Evolutionary conservation across 2,329 filamentous ascomycete genomes (phyloP), one percentile per base, ranked within the genome.

Genomic region (Fusarium sp.): DNA sequence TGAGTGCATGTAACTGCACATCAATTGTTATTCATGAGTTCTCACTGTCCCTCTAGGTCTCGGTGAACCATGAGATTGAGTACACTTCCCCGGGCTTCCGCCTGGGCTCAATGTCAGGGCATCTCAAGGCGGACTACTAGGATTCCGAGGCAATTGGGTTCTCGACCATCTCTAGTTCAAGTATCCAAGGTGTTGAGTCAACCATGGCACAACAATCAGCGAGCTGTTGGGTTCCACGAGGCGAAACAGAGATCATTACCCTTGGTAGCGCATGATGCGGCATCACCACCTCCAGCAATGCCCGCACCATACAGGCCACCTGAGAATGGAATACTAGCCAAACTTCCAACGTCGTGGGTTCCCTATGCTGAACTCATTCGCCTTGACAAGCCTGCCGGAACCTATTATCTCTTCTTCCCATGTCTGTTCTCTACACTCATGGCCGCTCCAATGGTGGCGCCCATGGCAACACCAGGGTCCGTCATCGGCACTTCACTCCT

Each of bases 351-450:
- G 22, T 89, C 92, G 64, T 91, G 91, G 87, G 87, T 96, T 4
- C 94, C 94, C 1, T 97, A 96, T 79, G 94, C 91, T 57, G 94
- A 97, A 80, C 89, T 97, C 16, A 89, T 93, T 78, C 92, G 95
- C 58, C 86, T 97, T 57, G 92, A 96, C 82, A 96, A 94, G 78
- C 94, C 94, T 1, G 88, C 91, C 0, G 94, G 94, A 54, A 93
- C 93, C 2, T 93, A 94, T 84, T 96, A 96, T 80, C 90, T 97
- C 70, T 96, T 92, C 85, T 93, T 95, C 77, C 94, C 94, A 31
- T 96, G 94, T 78, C 85, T 96, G 14, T 97, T 95, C 85, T 95
- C 93, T 65, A 95, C 94, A 0, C 87, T 96, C 4, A 87, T 96
- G 79, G 94, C 94, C 1, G 93, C 93, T 2, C 92, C 93, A 0